A percentile compares a stretch with the other conserved stretches of the same genome.
Conservation (phyloP, 768 basidiomycete genomes). For the Hypsizygus marmoreus region DNA sequence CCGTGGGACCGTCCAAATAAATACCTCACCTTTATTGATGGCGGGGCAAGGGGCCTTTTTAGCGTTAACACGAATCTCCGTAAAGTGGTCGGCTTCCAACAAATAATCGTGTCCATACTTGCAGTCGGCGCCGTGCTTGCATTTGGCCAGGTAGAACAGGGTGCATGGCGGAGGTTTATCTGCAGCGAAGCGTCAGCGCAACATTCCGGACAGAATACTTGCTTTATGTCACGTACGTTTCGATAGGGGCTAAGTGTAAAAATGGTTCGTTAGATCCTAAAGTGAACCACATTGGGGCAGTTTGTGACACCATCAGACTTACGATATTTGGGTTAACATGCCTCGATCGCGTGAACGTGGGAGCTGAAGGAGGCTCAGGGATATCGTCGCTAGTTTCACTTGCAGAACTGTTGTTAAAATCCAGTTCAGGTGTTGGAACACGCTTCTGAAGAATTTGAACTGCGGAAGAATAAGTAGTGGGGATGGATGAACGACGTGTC, state of each 20-base stretch:
- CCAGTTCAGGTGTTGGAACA: conserved; percentile 38
- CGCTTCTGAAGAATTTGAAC: conserved; percentile 34
- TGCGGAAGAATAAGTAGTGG: conserved; percentile 47
- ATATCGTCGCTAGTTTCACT: conserved; percentile 48
- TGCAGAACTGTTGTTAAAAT: conserved; percentile 43
- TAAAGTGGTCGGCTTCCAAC: conserved; percentile 53
- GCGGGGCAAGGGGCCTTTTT: conserved; percentile 65
- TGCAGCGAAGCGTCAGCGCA: conserved; percentile 26
- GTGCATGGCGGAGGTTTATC: conserved; percentile 71
- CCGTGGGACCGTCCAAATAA: conserved; percentile 5
- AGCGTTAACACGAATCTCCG: conserved; percentile 55
- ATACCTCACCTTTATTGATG: conserved; percentile 52
- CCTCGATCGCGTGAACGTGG: conserved; percentile 39
- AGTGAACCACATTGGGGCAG: not conserved
- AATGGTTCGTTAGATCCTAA: not conserved
- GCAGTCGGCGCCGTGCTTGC: conserved; percentile 60
- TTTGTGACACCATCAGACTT: conserved; percentile 20
- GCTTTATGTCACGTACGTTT: conserved; percentile 50
- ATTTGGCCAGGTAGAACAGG: conserved; percentile 61
- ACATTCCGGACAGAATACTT: conserved; percentile 7
- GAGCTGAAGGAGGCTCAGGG: conserved; percentile 25
- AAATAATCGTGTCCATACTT: conserved; percentile 66
- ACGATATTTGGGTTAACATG: conserved; percentile 57
- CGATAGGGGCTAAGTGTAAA: conserved; percentile 48
- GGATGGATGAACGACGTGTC: conserved; percentile 18